These are phyloP conservation scores for Porogramme epimiltina DNA, from an alignment of 1,284 basidiomycete genomes.

Conservation along the genomic window DNA sequence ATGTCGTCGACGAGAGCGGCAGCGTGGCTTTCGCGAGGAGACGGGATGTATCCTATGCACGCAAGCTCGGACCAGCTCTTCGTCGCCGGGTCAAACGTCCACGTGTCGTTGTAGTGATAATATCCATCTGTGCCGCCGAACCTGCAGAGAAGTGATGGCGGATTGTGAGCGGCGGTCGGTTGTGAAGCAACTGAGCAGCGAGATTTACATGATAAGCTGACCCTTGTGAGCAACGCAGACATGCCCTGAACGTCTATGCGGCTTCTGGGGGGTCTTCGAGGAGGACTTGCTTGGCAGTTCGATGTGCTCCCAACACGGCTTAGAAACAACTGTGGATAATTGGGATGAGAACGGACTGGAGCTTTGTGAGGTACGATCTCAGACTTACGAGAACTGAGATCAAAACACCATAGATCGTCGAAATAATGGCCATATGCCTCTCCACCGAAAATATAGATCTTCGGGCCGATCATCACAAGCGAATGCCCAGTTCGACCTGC, in stretches of 20 bases:
- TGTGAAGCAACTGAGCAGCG: background rate
- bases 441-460: constrained; percentile 92
- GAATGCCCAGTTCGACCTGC: constrained; percentile 94
- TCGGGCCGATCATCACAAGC: constrained; percentile 87
- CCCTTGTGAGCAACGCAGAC: constrained; percentile 77
- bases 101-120: constrained; percentile 98
- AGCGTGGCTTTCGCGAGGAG: constrained; percentile 92
- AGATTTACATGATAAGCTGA: constrained; percentile 73
- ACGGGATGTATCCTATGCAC: constrained; percentile 96
- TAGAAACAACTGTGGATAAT: constrained; percentile 14
- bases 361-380: no score
- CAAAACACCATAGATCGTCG: constrained; percentile 94
- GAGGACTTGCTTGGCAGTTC: constrained; percentile 4
- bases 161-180: background rate
- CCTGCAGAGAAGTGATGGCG: constrained; percentile 38
- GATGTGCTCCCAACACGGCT: constrained; percentile 20
- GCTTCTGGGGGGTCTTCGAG: constrained; percentile 6
- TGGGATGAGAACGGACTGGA: no score
- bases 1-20: constrained; percentile 82
- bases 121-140: constrained; percentile 96
- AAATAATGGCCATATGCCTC: constrained; percentile 91
- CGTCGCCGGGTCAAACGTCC: constrained; percentile 86
- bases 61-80: constrained; percentile 87
- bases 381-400: constrained; percentile 83
- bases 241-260: constrained; percentile 15